Conservation (phyloP, 805 yeast genomes). For the Candida orba region DNA sequence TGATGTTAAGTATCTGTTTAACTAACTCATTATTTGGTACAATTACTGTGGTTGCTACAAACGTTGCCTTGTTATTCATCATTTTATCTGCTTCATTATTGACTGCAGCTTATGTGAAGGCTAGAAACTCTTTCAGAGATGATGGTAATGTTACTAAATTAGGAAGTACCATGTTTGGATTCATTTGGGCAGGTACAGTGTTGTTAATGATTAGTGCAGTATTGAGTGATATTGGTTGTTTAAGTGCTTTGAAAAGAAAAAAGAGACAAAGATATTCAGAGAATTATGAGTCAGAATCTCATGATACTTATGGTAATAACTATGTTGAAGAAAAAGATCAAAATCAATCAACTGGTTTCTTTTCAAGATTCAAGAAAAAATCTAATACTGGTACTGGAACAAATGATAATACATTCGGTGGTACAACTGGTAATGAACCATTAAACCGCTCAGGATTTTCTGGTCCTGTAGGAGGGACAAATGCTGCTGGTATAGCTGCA, state of each 20-base stretch:
- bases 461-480: conserved; percentile 2
- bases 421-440: not conserved
- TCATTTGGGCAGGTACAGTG: conserved; percentile 51
- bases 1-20: conserved; percentile 18
- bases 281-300: conserved; percentile 19
- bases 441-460: not conserved
- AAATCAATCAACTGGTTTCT: conserved; percentile 12
- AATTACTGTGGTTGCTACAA: conserved; percentile 18
- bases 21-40: conserved; percentile 14
- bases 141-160: conserved; percentile 36
- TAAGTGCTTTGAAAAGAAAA: conserved; percentile 4
- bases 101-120: conserved; percentile 51
- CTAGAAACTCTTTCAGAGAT: conserved; percentile 39
- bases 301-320: conserved; percentile 24
- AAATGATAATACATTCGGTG: not conserved
- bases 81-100: conserved; percentile 39
- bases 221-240: conserved; percentile 18
- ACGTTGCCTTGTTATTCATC: conserved; percentile 37
- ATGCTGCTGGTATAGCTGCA: conserved; percentile 9
- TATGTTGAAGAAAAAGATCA: conserved; percentile 15
- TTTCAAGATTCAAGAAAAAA: conserved; percentile 8
- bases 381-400: conserved; percentile 7
- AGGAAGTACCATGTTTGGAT: conserved; percentile 48
- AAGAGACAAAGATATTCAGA: conserved; percentile 15
- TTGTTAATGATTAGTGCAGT: conserved; percentile 15